Conservation (phyloP, 2,329 filamentous ascomycete genomes). For the Aaosphaeria pasadenensis region DNA sequence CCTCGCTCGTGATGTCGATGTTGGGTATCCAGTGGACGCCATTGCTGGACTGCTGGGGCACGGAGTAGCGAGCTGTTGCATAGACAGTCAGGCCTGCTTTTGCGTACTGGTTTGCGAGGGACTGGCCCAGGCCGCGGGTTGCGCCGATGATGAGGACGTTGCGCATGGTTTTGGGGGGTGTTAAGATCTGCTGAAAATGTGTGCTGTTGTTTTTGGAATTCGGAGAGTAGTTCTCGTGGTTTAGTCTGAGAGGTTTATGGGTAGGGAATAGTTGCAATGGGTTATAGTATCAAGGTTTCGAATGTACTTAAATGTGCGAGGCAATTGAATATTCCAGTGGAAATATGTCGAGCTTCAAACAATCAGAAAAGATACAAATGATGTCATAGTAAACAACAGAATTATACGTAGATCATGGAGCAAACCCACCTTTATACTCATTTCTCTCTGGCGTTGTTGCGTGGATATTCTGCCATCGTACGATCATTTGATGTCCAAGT, state of each 20-base stretch:
- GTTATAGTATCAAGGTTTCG: background rate
- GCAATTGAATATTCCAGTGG: too few relatives aligned
- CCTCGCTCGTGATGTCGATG: conserved; percentile 11
- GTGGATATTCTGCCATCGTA: too few relatives aligned
- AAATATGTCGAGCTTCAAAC: too few relatives aligned
- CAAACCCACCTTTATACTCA: too few relatives aligned
- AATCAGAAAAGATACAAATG: too few relatives aligned
- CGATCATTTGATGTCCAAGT: too few relatives aligned
- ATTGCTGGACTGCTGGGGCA: background rate
- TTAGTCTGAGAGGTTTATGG: background rate
- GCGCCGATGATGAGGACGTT: conserved; percentile 62
- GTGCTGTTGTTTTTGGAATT: background rate
- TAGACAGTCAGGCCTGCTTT: conserved; percentile 8
- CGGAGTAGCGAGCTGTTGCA: conserved; percentile 12
- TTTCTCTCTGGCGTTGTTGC: too few relatives aligned
- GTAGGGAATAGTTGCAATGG: background rate
- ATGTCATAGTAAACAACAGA: too few relatives aligned
- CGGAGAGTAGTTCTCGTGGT: background rate
- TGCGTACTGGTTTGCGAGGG: conserved; percentile 57
- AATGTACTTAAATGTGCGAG: background rate
- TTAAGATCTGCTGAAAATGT: too few relatives aligned
- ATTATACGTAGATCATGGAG: too few relatives aligned
- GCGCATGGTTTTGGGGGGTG: conserved; percentile 32
- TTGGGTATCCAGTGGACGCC: conserved; percentile 14
- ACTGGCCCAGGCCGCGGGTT: conserved; percentile 62